Base-by-base conservation (phyloP, 192 early-diverging fungal species). In the Podila horticola region DNA sequence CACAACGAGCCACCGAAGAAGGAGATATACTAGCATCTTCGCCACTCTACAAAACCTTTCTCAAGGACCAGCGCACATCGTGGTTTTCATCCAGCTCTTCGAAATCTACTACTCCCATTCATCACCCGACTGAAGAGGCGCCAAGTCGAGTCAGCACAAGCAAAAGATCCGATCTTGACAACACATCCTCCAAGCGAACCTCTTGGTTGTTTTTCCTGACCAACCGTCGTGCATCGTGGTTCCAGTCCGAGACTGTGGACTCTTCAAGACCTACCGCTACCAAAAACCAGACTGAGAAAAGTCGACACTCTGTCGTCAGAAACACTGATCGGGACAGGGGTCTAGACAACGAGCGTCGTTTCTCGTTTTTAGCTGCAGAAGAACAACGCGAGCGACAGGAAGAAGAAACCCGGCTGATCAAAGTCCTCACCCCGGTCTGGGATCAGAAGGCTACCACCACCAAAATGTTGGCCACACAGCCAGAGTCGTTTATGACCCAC, bases 201-300 rank as follows among this genome's bases (percentile, higher is more conserved):
- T 75, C 74, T 8, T 75, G 74, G 74, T 59, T 67, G 0, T 50
- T 75, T 38, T 69, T 75, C 30, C 62, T 62, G 7, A 58, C 64
- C 55, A 62, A 62, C n/a, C 58, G 65, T 22, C 74, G 74, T 31
- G 28, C 67, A 2, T 69, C 74, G 4, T 33, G 64, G 62, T 45
- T 45, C 3, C 41, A 45, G 41, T 17, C 41, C 11, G 41, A 45
- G 41, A 13, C 4, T 17, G 15, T 45, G 15, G 41, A 17, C 15
- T 13, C 41, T 15, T 45, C 41, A 45, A 45, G 13, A 45, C 4
- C 13, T 17, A 45, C 13, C 15, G 0, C 41, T 45, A 45, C 41
- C 15, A 45, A 45, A 45, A 12, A 3, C 15, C 41, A 45, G 12
- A 45, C 41, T 17, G 41, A 45, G 11, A 45, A 55, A n/a, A 55